phyloP scores from a whole-genome alignment of 2,329 filamentous ascomycete genomes.

The Aotearoamyces nothofagi region DNA sequence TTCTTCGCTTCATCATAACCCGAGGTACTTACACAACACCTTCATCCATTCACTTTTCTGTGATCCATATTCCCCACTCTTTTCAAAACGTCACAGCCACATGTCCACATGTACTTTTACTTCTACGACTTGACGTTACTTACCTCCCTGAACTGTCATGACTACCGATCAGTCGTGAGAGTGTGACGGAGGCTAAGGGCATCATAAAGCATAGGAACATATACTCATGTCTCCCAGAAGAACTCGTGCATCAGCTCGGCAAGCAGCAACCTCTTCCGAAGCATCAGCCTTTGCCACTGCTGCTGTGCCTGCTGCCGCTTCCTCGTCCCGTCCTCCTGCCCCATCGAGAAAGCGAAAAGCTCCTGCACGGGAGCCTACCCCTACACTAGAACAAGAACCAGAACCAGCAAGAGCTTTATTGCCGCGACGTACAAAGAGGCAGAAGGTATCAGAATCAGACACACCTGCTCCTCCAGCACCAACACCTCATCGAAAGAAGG shows the following conservation, averaged over 20 bases:
- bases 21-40: slow-evolving; percentile 4
- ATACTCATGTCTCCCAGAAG: slow-evolving; percentile 92
- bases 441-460: slow-evolving; percentile 41
- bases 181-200: slow-evolving; percentile 4
- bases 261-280: slow-evolving; percentile 46
- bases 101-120: too few relatives aligned
- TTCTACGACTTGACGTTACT: too few relatives aligned
- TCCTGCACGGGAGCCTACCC: slow-evolving; percentile 34
- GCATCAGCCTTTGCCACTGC: slow-evolving; percentile 24
- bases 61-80: not conserved
- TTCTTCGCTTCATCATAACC: slow-evolving; percentile 4
- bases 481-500: slow-evolving; percentile 38
- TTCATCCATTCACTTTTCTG: slow-evolving; percentile 2
- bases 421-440: slow-evolving; percentile 53
- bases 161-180: slow-evolving; percentile 4
- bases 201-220: slow-evolving; percentile 6
- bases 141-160: slow-evolving; percentile 2
- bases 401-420: slow-evolving; percentile 24
- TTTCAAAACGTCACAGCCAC: slow-evolving; percentile 4
- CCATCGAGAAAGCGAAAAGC: slow-evolving; percentile 65
- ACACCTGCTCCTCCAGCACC: slow-evolving; percentile 21
- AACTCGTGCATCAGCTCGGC: slow-evolving; percentile 86
- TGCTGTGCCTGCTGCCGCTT: slow-evolving; percentile 17
- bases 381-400: slow-evolving; percentile 21
- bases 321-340: slow-evolving; percentile 29